phyloP scores from a whole-genome alignment of 257 asterid species.

The Scutellaria barbata region DNA sequence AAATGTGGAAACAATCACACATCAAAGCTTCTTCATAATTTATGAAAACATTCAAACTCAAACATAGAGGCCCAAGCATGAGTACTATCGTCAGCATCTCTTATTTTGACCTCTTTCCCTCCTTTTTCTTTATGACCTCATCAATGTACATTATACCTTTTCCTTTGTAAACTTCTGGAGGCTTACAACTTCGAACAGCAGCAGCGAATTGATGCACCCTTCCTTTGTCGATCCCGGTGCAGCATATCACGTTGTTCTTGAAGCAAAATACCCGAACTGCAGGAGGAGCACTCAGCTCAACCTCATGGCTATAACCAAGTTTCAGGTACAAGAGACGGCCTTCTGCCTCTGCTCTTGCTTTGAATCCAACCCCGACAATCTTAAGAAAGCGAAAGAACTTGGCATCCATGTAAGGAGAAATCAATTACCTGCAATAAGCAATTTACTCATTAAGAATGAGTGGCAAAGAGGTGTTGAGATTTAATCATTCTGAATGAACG shows the following conservation, averaged over 20 bases:
- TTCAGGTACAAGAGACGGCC: constrained; percentile 36
- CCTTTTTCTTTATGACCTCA: constrained; percentile 38
- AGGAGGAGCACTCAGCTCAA: constrained; percentile 31
- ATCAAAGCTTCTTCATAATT: no score
- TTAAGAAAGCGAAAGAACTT: constrained; percentile 35
- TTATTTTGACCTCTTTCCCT: constrained; percentile 38
- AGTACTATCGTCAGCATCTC: neutral
- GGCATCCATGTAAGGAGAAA: constrained; percentile 18
- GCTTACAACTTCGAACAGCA: constrained; percentile 37
- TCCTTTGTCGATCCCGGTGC: constrained; percentile 37
- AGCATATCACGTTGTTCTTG: constrained; percentile 35
- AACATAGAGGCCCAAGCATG: neutral
- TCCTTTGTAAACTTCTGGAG: constrained; percentile 37
- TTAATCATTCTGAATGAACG: no score
- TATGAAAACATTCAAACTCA: no score
- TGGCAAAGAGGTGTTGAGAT: no score
- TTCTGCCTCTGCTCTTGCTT: constrained; percentile 40
- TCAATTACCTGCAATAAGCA: constrained; percentile 16
- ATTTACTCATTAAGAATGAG: no score
- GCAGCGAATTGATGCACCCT: constrained; percentile 38
- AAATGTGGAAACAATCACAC: no score
- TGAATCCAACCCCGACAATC: constrained; percentile 38
- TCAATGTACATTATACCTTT: constrained; percentile 38
- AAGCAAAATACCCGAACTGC: constrained; percentile 36
- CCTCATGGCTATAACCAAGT: constrained; percentile 38